Evolutionary conservation across 768 basidiomycete genomes (phyloP).

Genomic region (Cyathus striatus): DNA sequence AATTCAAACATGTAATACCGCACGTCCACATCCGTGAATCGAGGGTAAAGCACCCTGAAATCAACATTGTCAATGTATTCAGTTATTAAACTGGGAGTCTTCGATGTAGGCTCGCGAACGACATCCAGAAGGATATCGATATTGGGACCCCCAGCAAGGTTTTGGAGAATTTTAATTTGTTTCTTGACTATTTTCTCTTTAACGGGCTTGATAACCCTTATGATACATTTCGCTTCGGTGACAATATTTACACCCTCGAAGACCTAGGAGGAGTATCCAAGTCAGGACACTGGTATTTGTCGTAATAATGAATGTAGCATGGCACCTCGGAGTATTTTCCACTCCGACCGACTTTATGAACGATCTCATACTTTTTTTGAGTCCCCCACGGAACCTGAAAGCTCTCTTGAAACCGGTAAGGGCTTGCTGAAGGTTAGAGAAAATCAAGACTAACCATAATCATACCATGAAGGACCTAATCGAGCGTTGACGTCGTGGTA

Average conservation of each 20-base stretch:
- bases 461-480: constrained; percentile 88
- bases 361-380: constrained; percentile 97
- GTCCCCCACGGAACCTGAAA: constrained; percentile 94
- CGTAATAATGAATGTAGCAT: constrained; percentile 5
- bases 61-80: constrained; percentile 99
- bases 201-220: constrained; percentile 97
- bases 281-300: constrained; percentile 8
- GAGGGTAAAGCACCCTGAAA: constrained; percentile 93
- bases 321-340: constrained; percentile 92
- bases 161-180: constrained; percentile 97
- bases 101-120: constrained; percentile 91
- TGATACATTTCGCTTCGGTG: constrained; percentile 92
- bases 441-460: constrained; percentile 69
- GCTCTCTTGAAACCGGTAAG: constrained; percentile 69
- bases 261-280: constrained; percentile 64
- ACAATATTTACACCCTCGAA: constrained; percentile 92
- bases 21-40: constrained; percentile 93
- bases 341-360: constrained; percentile 89
- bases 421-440: too few species aligned
- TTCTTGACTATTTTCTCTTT: constrained; percentile 99
- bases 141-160: constrained; percentile 94
- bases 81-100: constrained; percentile 94
- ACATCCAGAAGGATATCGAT: constrained; percentile 91
- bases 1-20: constrained; percentile 96
- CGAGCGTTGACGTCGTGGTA: constrained; percentile 87